Evolutionary conservation across 202 grass and related monocot genomes (phyloP), one percentile per base, ranked within the genome.

Genomic region (Zizania palustris): DNA sequence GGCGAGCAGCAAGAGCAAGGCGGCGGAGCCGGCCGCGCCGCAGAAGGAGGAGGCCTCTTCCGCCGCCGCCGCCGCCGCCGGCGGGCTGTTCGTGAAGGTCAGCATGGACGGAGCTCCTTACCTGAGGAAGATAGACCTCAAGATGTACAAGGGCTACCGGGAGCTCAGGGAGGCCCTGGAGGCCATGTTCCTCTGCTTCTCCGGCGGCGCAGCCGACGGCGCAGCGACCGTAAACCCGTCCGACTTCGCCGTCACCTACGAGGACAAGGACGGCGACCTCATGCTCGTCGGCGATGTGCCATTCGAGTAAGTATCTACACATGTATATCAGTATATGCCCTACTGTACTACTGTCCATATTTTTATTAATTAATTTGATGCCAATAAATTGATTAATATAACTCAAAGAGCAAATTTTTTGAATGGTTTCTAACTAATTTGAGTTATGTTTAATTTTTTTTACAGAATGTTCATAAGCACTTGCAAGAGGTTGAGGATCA

Each of bases 241-340:
- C 0, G 91, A 98, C 69, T 98, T 92, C 77, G 91, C 89, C 65
- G 85, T 98, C 61, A 88, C 95, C 63, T 98, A 98, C 14, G 95
- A 98, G 67, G 95, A 98, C 49, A 98, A 95, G 79, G 95, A 98
- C 67, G 95, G 91, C 5, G 95, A 98, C 79, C 86, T 90, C 65
- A 95, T 98, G 95, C 86, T 98, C 60, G 95, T 95, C 70, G 95
- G 95, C 42, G 95, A 98, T 66, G 95, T 98, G n/a, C 95, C 95
- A 14, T 98, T 93, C 87, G 91, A 85, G 93, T 93, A 85, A 89
- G 93, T 83, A 6, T 11, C 2, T 28, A 28, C 28, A 28, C 28
- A 28, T 28, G 28, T 28, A 28, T n/a, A n/a, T n/a, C n/a, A n/a
- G n/a, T n/a, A n/a, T 28, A 28, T 28, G 28, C 28, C 28, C 28